Evolutionary conservation across 768 basidiomycete genomes (phyloP), one percentile per base, ranked within the genome.

Genomic region (Podaxis pistillaris): DNA sequence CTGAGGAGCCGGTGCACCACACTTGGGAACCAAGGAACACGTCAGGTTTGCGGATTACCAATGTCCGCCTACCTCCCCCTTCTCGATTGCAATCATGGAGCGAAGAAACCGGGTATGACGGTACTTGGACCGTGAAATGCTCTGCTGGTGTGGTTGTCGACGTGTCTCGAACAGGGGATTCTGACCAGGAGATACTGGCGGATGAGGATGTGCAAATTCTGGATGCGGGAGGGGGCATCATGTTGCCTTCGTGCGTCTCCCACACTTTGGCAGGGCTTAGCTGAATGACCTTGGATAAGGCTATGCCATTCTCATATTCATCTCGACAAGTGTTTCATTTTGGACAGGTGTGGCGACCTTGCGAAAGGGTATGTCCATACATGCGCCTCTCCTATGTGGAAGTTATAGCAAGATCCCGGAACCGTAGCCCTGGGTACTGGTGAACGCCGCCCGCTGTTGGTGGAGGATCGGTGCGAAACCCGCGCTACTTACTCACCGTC

Each of bases 301-400:
- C 66, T 87, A 56, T 86, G 85, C 69, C 86, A 87, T 72, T 79
- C 84, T 19, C 86, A 88, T 67, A 82, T 89, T 66, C 86, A 87
- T 71, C 78, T 88, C 36, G 86, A 88, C 76, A 87, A 89, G 72
- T 87, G 85, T 72, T 87, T 87, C 69, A 82, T 89, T 55, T 74
- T 89, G 60, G 82, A 81, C 65, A 73, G 79, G 71, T 86, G 84
- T 64, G 79, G 78, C 56, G 72, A 78, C 22, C 78, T 87, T 47
- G 67, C 77, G 24, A 79, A 78, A 50, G 85, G 86, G 86, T 87
- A 72, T 58, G 79, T 44, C 51, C 41, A 47, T 51, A 46, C 41
- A 24, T 59, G 52, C 55, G 12, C 30, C 38, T 51, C 47, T 62
- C 24, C 56, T 49, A 33, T 22, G 44, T 47, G 7, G n/a, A 17